Percentiles rank a stretch among this genome's conserved stretches.
These are phyloP conservation scores for Phytophthora cactorum DNA, from an alignment of 352 stramenopile species.

Conservation along the genomic window DNA sequence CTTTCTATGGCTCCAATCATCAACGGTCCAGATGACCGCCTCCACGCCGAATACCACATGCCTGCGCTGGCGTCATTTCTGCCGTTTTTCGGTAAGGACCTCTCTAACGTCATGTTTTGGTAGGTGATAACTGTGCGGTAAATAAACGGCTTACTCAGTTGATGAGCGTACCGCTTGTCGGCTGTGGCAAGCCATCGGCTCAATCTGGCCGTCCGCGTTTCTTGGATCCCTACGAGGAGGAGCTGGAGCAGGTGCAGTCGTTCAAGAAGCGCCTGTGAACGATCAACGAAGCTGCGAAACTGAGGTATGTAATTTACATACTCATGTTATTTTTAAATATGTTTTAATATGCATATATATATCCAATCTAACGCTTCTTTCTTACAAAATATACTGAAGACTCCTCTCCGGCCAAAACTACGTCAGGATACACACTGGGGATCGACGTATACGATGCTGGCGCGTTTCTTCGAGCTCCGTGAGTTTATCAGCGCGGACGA, in stretches of 20 bases:
- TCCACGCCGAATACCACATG: not conserved
- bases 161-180: conserved; percentile 8
- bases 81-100: conserved; percentile 10
- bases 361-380: not conserved
- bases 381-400: conserved; percentile 2
- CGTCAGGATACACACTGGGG: conserved; percentile 8
- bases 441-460: conserved; percentile 15
- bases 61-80: not conserved
- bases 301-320: conserved; percentile 9
- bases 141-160: conserved; percentile 11
- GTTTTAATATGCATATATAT: conserved; percentile 1
- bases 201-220: conserved; percentile 2
- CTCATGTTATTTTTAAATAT: not conserved
- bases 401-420: not conserved
- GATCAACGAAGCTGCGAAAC: conserved; percentile 2
- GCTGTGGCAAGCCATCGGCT: conserved; percentile 10
- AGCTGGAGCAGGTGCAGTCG: conserved; percentile 8
- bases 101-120: conserved; percentile 8
- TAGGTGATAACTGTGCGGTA: conserved; percentile 16
- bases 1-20: conserved; percentile 2
- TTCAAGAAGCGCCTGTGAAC: too few species aligned
- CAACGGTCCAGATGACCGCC: not conserved
- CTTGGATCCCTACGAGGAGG: conserved; percentile 8
- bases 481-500: conserved; percentile 16
- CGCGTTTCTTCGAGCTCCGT: conserved; percentile 3